Percentiles rank a stretch among this genome's conserved stretches.
phyloP scores from a whole-genome alignment of 1,139 yeast genomes.

The Scheffersomyces quercinus region DNA sequence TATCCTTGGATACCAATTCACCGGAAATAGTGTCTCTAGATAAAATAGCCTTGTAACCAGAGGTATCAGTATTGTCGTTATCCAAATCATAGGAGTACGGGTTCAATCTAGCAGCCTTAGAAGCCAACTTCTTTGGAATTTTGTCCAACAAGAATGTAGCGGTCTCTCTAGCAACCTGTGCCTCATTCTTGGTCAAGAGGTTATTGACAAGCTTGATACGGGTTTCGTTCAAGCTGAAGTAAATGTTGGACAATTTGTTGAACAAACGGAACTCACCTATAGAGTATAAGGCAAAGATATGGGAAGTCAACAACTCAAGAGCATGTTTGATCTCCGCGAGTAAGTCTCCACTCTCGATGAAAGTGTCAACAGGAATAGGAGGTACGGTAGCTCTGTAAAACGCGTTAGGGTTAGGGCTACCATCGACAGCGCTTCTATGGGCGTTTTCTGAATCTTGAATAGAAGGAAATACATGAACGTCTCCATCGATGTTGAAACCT shows the following conservation, averaged over 20 bases:
- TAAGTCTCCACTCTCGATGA: constrained; percentile 41
- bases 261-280: constrained; percentile 66
- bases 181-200: constrained; percentile 62
- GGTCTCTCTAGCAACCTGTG: constrained; percentile 53
- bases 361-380: constrained; percentile 51
- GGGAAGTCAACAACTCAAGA: constrained; percentile 57
- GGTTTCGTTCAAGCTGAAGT: constrained; percentile 61
- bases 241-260: constrained; percentile 53
- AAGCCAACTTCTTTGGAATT: constrained; percentile 65
- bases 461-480: constrained; percentile 42
- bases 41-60: constrained; percentile 73
- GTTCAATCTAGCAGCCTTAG: constrained; percentile 44
- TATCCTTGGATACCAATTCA: constrained; percentile 51
- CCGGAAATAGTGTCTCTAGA: constrained; percentile 67
- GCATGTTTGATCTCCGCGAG: constrained; percentile 60
- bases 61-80: constrained; percentile 55
- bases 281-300: constrained; percentile 69
- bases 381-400: constrained; percentile 38
- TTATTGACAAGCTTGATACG: constrained; percentile 59
- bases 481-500: constrained; percentile 35
- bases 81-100: constrained; percentile 42
- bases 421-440: constrained; percentile 31
- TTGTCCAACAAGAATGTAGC: constrained; percentile 63
- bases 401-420: constrained; percentile 12
- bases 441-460: constrained; percentile 46